Conservation (phyloP, 2,329 filamentous ascomycete genomes). For the Xylaria sp. region DNA sequence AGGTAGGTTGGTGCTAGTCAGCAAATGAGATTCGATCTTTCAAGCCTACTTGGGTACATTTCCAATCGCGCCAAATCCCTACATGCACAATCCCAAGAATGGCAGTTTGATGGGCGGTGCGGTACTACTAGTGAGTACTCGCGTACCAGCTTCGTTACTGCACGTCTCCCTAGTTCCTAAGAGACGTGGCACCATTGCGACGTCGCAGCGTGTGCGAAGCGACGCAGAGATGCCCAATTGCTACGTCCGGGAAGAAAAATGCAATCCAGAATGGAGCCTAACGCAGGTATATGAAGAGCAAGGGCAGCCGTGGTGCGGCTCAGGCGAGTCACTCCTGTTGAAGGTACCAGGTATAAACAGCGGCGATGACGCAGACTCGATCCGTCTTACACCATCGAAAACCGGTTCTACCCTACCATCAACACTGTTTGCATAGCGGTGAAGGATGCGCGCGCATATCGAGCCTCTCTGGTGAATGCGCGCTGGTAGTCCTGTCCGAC, state of each 20-base stretch:
- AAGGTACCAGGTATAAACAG: conserved; percentile 15
- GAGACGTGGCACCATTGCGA: conserved; percentile 35
- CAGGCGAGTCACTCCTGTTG: conserved; percentile 9
- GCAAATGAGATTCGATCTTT: neutral
- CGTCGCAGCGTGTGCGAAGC: conserved; percentile 10
- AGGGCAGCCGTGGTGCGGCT: conserved; percentile 22
- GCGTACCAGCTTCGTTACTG: conserved; percentile 13
- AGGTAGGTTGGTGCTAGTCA: no score
- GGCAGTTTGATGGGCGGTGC: conserved; percentile 25
- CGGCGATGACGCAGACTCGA: conserved; percentile 14
- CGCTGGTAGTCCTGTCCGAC: conserved; percentile 14
- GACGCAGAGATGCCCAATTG: conserved; percentile 34
- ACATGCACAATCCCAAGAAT: conserved; percentile 24
- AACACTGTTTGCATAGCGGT: conserved; percentile 13
- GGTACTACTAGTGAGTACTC: neutral
- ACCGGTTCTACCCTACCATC: conserved; percentile 5
- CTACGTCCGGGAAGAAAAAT: conserved; percentile 1
- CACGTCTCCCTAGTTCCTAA: conserved; percentile 6
- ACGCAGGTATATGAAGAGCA: conserved; percentile 33
- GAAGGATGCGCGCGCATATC: conserved; percentile 27
- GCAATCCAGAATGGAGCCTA: conserved; percentile 29
- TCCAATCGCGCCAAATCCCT: neutral
- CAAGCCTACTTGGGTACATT: neutral
- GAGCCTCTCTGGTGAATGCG: conserved; percentile 9
- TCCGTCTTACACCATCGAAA: conserved; percentile 27